A percentile compares a stretch with the other conserved stretches of the same genome.
Conservation (phyloP, 495 filamentous ascomycete species). For the Penicillium paxilli region DNA sequence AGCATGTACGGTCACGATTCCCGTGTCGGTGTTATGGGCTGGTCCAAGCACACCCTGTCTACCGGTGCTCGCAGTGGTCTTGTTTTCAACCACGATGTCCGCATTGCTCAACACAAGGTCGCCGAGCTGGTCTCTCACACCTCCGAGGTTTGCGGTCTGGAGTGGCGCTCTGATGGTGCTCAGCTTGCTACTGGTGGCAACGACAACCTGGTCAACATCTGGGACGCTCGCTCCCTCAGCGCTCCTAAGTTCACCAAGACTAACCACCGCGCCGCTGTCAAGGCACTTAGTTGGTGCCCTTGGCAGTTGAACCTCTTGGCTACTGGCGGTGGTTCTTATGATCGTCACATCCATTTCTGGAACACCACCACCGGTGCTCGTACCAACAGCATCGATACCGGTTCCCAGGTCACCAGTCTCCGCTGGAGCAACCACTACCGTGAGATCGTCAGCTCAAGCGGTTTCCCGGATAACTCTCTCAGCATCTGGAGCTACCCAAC, state of each 20-base stretch:
- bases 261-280: constrained; percentile 97
- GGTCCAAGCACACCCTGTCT: constrained; percentile 96
- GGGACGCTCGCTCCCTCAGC: constrained; percentile 89
- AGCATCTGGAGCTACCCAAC: constrained; percentile 99
- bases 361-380: constrained; percentile 96
- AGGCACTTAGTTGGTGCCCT: constrained; percentile 97
- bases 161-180: constrained; percentile 94
- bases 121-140: constrained; percentile 96
- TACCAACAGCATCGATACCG: constrained; percentile 98
- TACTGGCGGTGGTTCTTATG: constrained; percentile 93
- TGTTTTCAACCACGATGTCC: constrained; percentile 99
- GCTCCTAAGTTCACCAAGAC: constrained; percentile 99
- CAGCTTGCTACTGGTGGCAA: constrained; percentile 97
- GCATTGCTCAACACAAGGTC: constrained; percentile 95
- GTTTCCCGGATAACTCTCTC: constrained; percentile 97
- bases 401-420: constrained; percentile 92
- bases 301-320: constrained; percentile 98
- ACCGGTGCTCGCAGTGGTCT: constrained; percentile 91
- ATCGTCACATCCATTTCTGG: constrained; percentile 99
- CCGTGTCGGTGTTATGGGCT: constrained; percentile 96
- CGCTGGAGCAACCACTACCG: constrained; percentile 96
- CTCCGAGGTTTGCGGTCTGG: constrained; percentile 95
- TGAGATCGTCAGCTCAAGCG: constrained; percentile 94
- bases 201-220: constrained; percentile 98
- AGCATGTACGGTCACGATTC: constrained; percentile 98